phyloP scores from a whole-genome alignment of 257 asterid species.

The Lavandula angustifolia region DNA sequence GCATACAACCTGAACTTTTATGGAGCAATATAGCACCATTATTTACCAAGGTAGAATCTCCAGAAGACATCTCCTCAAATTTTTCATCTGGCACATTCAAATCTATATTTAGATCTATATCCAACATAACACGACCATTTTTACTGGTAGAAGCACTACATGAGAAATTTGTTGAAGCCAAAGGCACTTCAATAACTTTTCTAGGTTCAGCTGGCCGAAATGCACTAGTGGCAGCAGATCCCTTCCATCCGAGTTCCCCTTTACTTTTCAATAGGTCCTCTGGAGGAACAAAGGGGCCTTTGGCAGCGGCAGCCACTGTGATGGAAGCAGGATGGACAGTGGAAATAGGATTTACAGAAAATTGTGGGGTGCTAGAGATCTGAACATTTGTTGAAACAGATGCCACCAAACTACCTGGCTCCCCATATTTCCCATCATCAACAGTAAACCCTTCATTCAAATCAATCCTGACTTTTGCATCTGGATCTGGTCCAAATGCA shows the following conservation, averaged over 20 bases:
- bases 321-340: slow-evolving; percentile 58
- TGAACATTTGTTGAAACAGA: slow-evolving; percentile 43
- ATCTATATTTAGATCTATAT: slow-evolving; percentile 76
- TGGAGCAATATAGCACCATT: slow-evolving; percentile 21
- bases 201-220: slow-evolving; percentile 99
- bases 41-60: slow-evolving; percentile 30
- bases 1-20: slow-evolving; percentile 24
- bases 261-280: slow-evolving; percentile 76
- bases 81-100: slow-evolving; percentile 53
- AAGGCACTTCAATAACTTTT: slow-evolving; percentile 52
- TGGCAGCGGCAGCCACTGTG: slow-evolving; percentile 87
- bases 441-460: slow-evolving; percentile 69
- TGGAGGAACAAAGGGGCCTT: slow-evolving; percentile 81
- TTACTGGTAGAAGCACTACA: slow-evolving; percentile 50
- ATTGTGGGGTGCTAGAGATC: slow-evolving; percentile 36
- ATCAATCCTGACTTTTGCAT: slow-evolving; percentile 63
- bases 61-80: slow-evolving; percentile 50
- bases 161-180: slow-evolving; percentile 32
- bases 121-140: slow-evolving; percentile 46
- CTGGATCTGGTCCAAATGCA: slow-evolving; percentile 34
- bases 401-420: slow-evolving; percentile 36
- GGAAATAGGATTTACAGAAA: slow-evolving; percentile 43
- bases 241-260: slow-evolving; percentile 93
- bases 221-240: slow-evolving; percentile 96
- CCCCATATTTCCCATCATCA: slow-evolving; percentile 77